Percentiles rank a stretch among this genome's conserved stretches.
Conservation (phyloP, 148 eudicot species). For the Heliosperma pusillum region DNA sequence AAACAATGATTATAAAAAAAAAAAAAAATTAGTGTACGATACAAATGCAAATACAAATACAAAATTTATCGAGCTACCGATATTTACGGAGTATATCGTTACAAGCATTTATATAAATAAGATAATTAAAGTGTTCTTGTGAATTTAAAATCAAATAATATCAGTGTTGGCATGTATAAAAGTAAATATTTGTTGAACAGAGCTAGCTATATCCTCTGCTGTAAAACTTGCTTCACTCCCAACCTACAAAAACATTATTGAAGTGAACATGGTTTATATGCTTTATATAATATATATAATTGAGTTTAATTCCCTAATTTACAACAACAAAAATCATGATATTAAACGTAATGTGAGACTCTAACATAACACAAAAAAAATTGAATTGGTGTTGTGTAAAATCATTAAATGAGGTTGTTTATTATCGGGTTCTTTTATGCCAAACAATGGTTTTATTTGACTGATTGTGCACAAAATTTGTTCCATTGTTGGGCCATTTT, state of each 20-base stretch:
- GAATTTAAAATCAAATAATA: conserved; percentile 23
- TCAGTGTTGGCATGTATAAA: conserved; percentile 67
- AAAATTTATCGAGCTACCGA: not conserved
- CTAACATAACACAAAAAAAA: not conserved
- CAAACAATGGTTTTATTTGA: no score
- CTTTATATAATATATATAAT: no score
- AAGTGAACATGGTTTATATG: not conserved
- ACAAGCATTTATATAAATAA: not conserved
- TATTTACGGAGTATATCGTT: no score
- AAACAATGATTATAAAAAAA: no score
- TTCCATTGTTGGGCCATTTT: no score
- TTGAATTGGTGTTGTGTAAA: no score
- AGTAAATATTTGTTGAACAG: conserved; percentile 78
- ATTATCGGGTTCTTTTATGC: no score
- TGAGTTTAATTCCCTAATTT: no score
- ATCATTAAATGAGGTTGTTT: no score
- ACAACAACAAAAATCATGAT: no score
- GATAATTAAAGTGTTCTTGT: not conserved
- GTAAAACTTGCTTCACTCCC: conserved; percentile 56
- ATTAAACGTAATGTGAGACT: not conserved
- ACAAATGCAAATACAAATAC: not conserved
- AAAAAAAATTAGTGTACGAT: no score
- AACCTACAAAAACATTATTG: conserved; percentile 38
- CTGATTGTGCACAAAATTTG: no score
- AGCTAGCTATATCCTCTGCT: conserved; percentile 82